Percentiles rank a stretch among this genome's conserved stretches.
Evolutionary conservation across 1,139 yeast species (phyloP).

Genomic region (Blastobotrys proliferans): DNA sequence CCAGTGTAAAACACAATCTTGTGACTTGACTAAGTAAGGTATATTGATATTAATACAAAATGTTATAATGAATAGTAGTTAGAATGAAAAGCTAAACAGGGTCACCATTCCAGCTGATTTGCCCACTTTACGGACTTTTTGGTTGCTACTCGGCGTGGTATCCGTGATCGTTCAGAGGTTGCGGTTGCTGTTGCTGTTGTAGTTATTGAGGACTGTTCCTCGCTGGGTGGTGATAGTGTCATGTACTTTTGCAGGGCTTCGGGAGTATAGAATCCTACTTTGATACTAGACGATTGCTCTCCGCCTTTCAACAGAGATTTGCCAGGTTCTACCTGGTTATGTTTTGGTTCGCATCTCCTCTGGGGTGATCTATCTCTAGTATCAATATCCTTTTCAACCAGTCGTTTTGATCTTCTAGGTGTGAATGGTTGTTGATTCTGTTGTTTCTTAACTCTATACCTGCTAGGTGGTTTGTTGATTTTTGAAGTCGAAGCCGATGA

Average conservation of each 20-base stretch:
- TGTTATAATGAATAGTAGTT: background rate
- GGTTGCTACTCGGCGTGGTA: conserved; percentile 6
- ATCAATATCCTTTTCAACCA: conserved; percentile 19
- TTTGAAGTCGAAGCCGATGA: background rate
- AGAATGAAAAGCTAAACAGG: background rate
- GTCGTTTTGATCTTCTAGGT: conserved; percentile 18
- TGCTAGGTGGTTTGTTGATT: background rate
- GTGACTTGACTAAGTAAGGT: background rate
- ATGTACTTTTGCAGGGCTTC: conserved; percentile 17
- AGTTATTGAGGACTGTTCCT: background rate
- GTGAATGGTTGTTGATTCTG: background rate
- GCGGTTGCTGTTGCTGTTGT: background rate
- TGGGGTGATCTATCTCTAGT: conserved; percentile 20
- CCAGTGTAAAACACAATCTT: background rate
- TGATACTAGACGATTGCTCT: background rate
- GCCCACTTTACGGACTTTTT: conserved; percentile 12
- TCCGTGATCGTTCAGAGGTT: conserved; percentile 1
- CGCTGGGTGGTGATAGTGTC: background rate
- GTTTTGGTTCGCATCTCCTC: conserved; percentile 23
- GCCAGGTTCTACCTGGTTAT: conserved; percentile 16
- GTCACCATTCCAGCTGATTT: conserved; percentile 7
- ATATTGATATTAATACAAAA: background rate
- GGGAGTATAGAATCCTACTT: conserved; percentile 26
- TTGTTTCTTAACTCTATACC: background rate
- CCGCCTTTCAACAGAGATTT: conserved; percentile 19